Evolutionary conservation across 129 eudicot species (phyloP), one percentile per base, ranked within the genome.

Genomic region (Oenanthe sinensis): DNA sequence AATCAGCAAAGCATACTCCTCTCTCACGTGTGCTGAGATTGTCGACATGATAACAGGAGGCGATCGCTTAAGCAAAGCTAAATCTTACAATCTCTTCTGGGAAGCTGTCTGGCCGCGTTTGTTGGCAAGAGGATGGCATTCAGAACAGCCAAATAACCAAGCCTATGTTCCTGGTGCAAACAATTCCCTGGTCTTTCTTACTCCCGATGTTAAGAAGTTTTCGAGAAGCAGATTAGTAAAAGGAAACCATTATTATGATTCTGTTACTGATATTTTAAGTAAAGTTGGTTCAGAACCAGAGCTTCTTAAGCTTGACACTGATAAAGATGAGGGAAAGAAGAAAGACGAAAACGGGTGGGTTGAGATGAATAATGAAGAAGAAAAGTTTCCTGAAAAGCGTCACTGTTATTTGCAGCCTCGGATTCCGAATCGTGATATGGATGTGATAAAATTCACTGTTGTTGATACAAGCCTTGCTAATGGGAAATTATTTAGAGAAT

Each of bases 91-190:
- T 70, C 77, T 92, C 48, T 92, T 92, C 76, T 92, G 96, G 96
- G 97, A 92, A 83, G 97, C 97, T 0, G 96, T 92, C 15, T 92
- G 97, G 97, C 97, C 97, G 8, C 87, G 96, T 50, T 81, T 92
- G 75, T 87, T 92, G 52, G 97, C 87, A 20, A 79, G 90, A 78
- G 97, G 96, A n/a, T 92, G 97, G 97, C 90, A 87, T 33, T 90
- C 97, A 0, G 90, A 83, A 82, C 81, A 86, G 68, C 92, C 97
- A 11, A 89, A 80, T 36, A 83, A 87, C 39, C 80, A 86, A 68
- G 80, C 40, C 46, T 88, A 85, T 69, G 63, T 86, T 75, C 84
- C 83, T 33, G 81, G 85, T 20, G 81, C 82, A 36, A 90, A 83
- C 67, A 67, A 81, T 71, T 77, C 82, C 52, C 62, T 88, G 75